Percentiles rank a stretch among this genome's conserved stretches.
Evolutionary conservation across 169 alveolate species (phyloP).

Genomic region (Eimeria acervulina): DNA sequence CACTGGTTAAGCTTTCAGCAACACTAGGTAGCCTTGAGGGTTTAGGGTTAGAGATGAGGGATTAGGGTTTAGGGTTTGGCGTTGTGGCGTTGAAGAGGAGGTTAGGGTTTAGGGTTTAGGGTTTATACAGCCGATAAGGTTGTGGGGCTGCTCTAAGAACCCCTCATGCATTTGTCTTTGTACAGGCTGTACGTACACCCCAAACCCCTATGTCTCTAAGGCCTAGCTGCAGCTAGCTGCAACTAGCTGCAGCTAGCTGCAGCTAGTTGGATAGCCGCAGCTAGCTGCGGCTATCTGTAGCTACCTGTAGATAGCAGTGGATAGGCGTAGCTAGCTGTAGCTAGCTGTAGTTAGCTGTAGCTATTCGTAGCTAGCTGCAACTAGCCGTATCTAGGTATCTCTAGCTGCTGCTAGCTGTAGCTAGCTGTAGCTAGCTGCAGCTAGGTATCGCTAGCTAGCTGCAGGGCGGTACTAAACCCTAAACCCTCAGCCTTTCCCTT

Average conservation of each 20-base stretch:
- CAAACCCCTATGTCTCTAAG: not conserved
- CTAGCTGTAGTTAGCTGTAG: slow-evolving; percentile 3
- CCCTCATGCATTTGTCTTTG: no score
- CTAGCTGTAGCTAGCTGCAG: not conserved
- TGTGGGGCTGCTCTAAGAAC: no score
- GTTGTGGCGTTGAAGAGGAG: not conserved
- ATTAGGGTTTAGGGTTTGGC: not conserved
- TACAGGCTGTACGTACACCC: no score
- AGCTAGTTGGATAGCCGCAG: not conserved
- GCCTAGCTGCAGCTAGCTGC: not conserved
- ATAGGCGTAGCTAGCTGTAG: not conserved
- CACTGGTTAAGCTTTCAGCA: no score
- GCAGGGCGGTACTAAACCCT: not conserved
- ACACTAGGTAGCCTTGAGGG: not conserved
- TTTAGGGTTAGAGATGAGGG: no score
- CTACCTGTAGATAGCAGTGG: not conserved
- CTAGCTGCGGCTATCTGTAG: not conserved
- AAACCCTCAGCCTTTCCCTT: no score
- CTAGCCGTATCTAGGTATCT: no score
- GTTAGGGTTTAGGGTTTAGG: not conserved
- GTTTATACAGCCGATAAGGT: no score
- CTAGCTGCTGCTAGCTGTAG: not conserved
- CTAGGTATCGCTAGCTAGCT: slow-evolving; percentile 18
- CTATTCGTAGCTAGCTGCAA: not conserved
- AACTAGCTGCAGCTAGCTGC: slow-evolving; percentile 15